Conservation (phyloP, 75 land plant species). For the Cupressus sempervirens region DNA sequence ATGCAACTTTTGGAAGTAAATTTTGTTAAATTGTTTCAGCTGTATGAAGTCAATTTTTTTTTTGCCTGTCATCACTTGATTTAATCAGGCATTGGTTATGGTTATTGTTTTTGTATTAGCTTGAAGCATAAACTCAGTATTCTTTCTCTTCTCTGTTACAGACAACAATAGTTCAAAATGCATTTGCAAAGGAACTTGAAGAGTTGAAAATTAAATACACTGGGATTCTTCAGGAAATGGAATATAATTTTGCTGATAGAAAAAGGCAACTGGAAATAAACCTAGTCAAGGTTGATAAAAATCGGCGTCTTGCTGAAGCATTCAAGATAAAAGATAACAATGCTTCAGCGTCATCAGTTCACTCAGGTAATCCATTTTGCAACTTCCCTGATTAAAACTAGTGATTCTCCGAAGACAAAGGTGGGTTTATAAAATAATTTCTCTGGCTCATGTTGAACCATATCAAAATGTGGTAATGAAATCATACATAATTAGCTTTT, state of each 20-base stretch:
- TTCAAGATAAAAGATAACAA: conserved; percentile 13
- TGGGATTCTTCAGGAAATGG: conserved; percentile 33
- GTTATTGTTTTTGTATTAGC: not conserved
- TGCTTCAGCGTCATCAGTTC: not conserved
- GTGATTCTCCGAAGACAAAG: not conserved
- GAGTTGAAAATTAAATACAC: conserved; percentile 52
- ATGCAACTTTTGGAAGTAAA: not conserved
- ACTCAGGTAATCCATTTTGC: conserved; percentile 2
- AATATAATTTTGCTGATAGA: conserved; percentile 12
- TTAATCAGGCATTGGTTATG: not conserved
- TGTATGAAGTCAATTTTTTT: not conserved
- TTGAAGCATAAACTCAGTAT: not conserved
- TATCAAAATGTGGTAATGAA: not conserved
- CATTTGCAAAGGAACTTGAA: conserved; percentile 65
- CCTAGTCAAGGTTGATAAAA: conserved; percentile 20
- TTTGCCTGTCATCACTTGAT: not conserved
- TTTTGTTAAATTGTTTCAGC: not conserved
- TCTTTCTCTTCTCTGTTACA: conserved; percentile 15
- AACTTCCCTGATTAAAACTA: not conserved
- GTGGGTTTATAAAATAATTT: not conserved
- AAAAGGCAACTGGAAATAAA: conserved; percentile 9
- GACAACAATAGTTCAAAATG: conserved; percentile 41
- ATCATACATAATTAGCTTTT: not conserved
- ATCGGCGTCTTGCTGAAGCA: conserved; percentile 29
- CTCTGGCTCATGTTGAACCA: not conserved